Base-by-base conservation (phyloP, 805 yeast genomes). In the Jamesozyma rosinii region DNA sequence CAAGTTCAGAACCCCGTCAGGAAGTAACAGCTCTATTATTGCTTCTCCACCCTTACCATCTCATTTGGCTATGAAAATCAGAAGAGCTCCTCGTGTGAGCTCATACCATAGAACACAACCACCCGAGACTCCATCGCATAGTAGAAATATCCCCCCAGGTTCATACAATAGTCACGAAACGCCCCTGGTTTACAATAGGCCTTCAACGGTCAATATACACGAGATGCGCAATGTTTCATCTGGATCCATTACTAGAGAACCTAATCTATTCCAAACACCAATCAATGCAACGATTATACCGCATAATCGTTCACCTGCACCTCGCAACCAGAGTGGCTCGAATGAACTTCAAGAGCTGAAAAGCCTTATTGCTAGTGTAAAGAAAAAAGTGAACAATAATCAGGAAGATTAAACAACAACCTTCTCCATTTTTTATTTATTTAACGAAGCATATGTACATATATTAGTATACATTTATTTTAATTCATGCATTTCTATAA, bases 1-100 rank as follows among this genome's bases (percentile, higher is more conserved):
- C 35, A 49, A 47, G n/a, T 58, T 55, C 42, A 56, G 55, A 46
- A 62, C 64, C 9, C 63, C 64, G 4, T 40, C 50, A 5, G 49
- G 46, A 0, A 45, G 34, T 15, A 46, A 51, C 9, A 48, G 18
- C 15, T 34, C 49, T 1, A 39, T 45, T 2, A 41, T 44, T 1
- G 38, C 50, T 8, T 50, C 59, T 8, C 54, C 61, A 4, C 49
- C 56, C 9, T 37, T 49, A n/a, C 51, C 58, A 20, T 61, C 65
- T 0, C 63, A 61, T 39, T 38, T 61, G 38, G 63, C 58, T 1
- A 49, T 44, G 19, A 61, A 61, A 40, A 36, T 53, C 13, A 46
- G 53, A 34, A 40, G 37, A 3, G 33, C 14, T 15, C 26, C 35
- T 2, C 44, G 53, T 11, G 21, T 44, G 3, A 33, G 44, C 13